A percentile compares a stretch with the other conserved stretches of the same genome.
Conservation (phyloP, 2,329 filamentous ascomycete species). For the Ascochyta rabiei region DNA sequence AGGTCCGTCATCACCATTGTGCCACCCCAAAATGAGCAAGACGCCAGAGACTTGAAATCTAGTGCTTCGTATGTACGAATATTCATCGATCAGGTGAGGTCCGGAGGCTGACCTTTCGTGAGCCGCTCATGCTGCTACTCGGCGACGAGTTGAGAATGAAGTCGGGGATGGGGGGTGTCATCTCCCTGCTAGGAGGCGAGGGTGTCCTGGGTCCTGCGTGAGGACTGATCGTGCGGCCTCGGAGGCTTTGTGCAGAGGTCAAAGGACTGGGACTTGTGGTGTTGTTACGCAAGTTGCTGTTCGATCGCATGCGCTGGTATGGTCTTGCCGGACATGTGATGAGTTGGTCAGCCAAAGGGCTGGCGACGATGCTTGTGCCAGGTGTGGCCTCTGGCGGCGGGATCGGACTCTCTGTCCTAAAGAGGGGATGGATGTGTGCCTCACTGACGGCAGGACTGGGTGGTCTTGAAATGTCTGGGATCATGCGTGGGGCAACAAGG, state of each 20-base stretch:
- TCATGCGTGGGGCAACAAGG: conserved; percentile 43
- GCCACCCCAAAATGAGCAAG: conserved; percentile 1
- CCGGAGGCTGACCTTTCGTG: conserved; percentile 38
- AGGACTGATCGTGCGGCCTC: conserved; percentile 27
- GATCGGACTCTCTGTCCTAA: conserved; percentile 72
- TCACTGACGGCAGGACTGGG: conserved; percentile 58
- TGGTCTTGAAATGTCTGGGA: conserved; percentile 43
- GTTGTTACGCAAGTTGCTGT: conserved; percentile 28
- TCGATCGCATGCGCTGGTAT: conserved; percentile 47
- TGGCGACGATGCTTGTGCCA: conserved; percentile 73
- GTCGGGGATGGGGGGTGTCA: conserved; percentile 52
- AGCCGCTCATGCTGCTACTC: conserved; percentile 45
- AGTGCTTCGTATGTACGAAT: not conserved
- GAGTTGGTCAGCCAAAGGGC: conserved; percentile 70
- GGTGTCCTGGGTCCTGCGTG: conserved; percentile 35
- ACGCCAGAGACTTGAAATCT: not conserved
- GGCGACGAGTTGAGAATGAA: conserved; percentile 51
- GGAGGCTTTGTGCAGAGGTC: conserved; percentile 32
- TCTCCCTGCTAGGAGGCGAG: conserved; percentile 45
- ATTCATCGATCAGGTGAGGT: conserved; percentile 28
- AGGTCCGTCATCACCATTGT: conserved; percentile 11
- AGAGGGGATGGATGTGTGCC: conserved; percentile 77
- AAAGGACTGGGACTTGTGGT: conserved; percentile 34
- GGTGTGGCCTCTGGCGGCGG: conserved; percentile 69
- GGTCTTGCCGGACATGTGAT: conserved; percentile 53